Evolutionary conservation across 202 grass and related monocot species (phyloP).

Genomic region (Hordeum pubiflorum): DNA sequence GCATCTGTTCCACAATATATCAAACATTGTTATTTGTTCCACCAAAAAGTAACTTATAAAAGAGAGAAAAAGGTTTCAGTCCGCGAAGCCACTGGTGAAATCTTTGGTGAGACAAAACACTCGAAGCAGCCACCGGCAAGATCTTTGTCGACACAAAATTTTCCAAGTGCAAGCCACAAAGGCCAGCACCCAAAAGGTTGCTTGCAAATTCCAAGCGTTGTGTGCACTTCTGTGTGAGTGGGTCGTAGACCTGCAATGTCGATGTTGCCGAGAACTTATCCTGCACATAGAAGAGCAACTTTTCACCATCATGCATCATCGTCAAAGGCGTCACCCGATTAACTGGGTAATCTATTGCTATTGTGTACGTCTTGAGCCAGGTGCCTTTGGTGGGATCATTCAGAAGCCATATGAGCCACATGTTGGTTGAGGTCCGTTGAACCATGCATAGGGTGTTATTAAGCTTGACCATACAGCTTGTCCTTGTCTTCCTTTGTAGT

Average conservation of each 20-base stretch:
- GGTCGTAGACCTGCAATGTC: neutral
- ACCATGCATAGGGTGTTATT: neutral
- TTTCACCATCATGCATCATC: neutral
- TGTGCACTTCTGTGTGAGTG: neutral
- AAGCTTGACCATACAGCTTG: neutral
- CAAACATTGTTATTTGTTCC: too few relatives aligned
- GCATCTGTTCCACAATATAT: too few relatives aligned
- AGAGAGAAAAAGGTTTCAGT: too few relatives aligned
- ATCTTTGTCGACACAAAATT: neutral
- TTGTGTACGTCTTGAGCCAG: neutral
- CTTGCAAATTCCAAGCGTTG: neutral
- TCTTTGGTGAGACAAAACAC: too few relatives aligned
- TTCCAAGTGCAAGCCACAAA: neutral
- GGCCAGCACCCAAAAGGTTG: neutral
- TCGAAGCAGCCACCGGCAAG: neutral
- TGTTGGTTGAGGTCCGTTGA: neutral
- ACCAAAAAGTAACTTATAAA: too few relatives aligned
- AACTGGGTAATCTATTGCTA: neutral
- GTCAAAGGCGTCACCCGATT: neutral
- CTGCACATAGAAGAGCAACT: neutral
- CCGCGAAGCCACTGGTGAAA: too few relatives aligned
- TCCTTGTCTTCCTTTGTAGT: neutral
- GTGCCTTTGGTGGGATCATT: neutral
- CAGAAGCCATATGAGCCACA: neutral
- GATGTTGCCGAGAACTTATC: neutral